Conservation (phyloP, 495 filamentous ascomycete species). For the Penicillium mononematosum region DNA sequence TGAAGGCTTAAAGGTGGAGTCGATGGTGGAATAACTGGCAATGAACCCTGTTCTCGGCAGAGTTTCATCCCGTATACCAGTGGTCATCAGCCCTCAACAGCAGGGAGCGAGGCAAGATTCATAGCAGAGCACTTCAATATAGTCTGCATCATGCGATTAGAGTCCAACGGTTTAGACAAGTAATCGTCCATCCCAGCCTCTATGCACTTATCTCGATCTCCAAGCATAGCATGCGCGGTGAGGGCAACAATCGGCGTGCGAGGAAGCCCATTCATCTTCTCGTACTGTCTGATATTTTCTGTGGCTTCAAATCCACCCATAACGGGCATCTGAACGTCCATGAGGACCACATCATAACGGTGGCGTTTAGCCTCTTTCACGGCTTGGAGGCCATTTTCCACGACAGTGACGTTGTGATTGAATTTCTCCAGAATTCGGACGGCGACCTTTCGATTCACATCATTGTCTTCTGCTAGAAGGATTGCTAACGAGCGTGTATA, state of each 20-base stretch:
- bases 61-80: neutral
- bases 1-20: no score
- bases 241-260: conserved; percentile 74
- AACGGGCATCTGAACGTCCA: conserved; percentile 86
- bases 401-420: conserved; percentile 67
- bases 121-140: conserved; percentile 55
- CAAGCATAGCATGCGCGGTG: conserved; percentile 79
- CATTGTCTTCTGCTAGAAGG: conserved; percentile 80
- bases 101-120: conserved; percentile 15
- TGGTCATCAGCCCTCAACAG: neutral
- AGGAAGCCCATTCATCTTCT: conserved; percentile 43
- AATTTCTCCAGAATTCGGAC: conserved; percentile 71
- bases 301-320: conserved; percentile 79
- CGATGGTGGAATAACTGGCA: neutral
- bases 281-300: conserved; percentile 65
- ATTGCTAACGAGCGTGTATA: conserved; percentile 89
- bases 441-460: conserved; percentile 77
- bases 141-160: conserved; percentile 68
- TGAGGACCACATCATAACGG: conserved; percentile 71
- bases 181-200: conserved; percentile 84
- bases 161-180: conserved; percentile 72
- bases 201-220: conserved; percentile 75
- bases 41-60: neutral
- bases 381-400: conserved; percentile 75
- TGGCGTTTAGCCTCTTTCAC: conserved; percentile 61